These are phyloP conservation scores for Cystobasidiopsis lactophilus DNA, from an alignment of 768 basidiomycete species.

Conservation along the genomic window DNA sequence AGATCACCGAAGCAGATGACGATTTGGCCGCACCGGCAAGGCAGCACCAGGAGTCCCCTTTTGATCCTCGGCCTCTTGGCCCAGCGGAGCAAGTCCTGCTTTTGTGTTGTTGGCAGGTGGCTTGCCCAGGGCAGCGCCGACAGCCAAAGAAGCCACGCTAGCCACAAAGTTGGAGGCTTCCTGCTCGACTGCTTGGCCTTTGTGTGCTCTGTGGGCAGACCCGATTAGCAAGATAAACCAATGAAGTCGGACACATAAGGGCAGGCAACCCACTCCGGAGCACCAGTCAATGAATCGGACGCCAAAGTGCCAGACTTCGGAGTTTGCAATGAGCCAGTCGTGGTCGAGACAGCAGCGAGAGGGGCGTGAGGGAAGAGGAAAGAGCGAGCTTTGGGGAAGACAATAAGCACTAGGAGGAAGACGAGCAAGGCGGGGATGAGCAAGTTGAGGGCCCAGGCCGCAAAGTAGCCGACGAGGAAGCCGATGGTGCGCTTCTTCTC, in stretches of 20 bases:
- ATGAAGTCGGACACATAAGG: too few relatives aligned
- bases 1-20: too few relatives aligned
- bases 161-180: constrained; percentile 26
- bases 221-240: too few relatives aligned
- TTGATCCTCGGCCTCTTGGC: background rate
- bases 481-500: constrained; percentile 25
- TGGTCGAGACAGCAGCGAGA: constrained; percentile 22
- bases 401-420: constrained; percentile 25
- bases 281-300: constrained; percentile 25
- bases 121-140: constrained; percentile 23
- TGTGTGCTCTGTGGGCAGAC: too few relatives aligned
- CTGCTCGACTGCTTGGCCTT: constrained; percentile 28
- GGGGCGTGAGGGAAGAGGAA: constrained; percentile 27
- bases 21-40: too few relatives aligned
- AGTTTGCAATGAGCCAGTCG: constrained; percentile 24
- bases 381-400: constrained; percentile 25
- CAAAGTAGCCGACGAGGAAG: constrained; percentile 25
- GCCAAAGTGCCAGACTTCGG: constrained; percentile 24
- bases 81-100: too few relatives aligned
- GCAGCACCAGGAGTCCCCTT: constrained; percentile 9
- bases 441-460: constrained; percentile 26
- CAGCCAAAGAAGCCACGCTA: constrained; percentile 23
- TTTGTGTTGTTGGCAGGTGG: constrained; percentile 13
- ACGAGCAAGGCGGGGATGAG: constrained; percentile 25
- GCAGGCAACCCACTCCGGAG: too few relatives aligned